Evolutionary conservation across 2,329 filamentous ascomycete genomes (phyloP).

Genomic region (Fusarium pilosicola): DNA sequence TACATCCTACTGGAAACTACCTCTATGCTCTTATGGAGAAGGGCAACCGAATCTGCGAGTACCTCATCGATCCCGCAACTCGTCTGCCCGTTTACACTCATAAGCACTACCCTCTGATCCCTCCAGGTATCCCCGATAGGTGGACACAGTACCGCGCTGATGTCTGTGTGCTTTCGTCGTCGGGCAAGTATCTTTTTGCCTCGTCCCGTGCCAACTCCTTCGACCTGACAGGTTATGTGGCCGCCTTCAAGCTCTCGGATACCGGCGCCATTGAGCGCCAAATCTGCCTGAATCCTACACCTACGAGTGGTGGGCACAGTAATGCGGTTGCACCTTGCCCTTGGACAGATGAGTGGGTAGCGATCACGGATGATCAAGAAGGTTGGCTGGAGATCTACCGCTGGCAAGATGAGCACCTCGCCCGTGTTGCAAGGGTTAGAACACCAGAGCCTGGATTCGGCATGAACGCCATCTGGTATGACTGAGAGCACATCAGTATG

Average conservation of each 20-base stretch:
- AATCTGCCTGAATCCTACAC: slow-evolving; percentile 83
- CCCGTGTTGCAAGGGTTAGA: slow-evolving; percentile 78
- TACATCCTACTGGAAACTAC: slow-evolving; percentile 80
- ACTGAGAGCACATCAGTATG: slow-evolving; percentile 50
- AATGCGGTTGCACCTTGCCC: slow-evolving; percentile 88
- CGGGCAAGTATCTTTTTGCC: slow-evolving; percentile 81
- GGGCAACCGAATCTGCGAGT: slow-evolving; percentile 85
- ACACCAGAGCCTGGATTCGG: slow-evolving; percentile 90
- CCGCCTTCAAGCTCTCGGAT: slow-evolving; percentile 77
- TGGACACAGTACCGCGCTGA: slow-evolving; percentile 82
- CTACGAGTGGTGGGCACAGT: slow-evolving; percentile 86
- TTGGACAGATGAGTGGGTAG: slow-evolving; percentile 90
- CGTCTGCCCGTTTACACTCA: slow-evolving; percentile 83
- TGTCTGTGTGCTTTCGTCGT: slow-evolving; percentile 78
- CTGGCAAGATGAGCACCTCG: slow-evolving; percentile 84
- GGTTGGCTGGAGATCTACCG: slow-evolving; percentile 89
- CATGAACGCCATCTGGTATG: slow-evolving; percentile 98
- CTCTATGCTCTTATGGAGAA: slow-evolving; percentile 90
- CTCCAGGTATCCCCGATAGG: slow-evolving; percentile 69
- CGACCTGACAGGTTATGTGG: slow-evolving; percentile 82
- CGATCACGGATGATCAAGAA: slow-evolving; percentile 87
- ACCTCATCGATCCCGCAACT: slow-evolving; percentile 78
- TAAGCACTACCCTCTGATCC: slow-evolving; percentile 80
- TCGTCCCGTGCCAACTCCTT: slow-evolving; percentile 82
- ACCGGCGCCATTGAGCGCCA: slow-evolving; percentile 79